Evolutionary conservation across 2,329 filamentous ascomycete genomes (phyloP).

Genomic region (Daldinia sp.): DNA sequence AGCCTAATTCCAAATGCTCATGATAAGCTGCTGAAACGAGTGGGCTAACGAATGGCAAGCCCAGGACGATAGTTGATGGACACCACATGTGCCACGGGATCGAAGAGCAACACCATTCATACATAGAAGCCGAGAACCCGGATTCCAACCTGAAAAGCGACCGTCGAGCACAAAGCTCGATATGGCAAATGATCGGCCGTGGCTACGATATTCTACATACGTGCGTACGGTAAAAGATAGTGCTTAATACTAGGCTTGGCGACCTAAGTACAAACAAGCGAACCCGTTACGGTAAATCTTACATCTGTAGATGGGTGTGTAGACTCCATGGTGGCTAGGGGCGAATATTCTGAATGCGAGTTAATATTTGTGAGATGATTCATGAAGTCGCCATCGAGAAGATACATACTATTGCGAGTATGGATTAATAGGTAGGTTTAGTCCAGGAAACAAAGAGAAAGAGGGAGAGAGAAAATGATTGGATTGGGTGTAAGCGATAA

Average conservation of each 20-base stretch:
- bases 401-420: background rate
- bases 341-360: background rate
- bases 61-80: background rate
- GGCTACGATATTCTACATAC: background rate
- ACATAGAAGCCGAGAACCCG: slow-evolving; percentile 29
- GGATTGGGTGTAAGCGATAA: background rate
- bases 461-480: background rate
- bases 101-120: slow-evolving; percentile 20
- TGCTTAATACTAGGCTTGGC: slow-evolving; percentile 1
- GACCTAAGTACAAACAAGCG: background rate
- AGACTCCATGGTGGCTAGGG: background rate
- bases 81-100: slow-evolving; percentile 7
- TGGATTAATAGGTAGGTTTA: background rate
- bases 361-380: background rate
- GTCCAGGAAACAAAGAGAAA: background rate
- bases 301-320: background rate
- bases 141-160: slow-evolving; percentile 6
- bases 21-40: background rate
- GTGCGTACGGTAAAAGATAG: background rate
- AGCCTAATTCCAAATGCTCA: background rate
- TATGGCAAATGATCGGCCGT: slow-evolving; percentile 5
- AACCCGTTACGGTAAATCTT: background rate
- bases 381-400: background rate
- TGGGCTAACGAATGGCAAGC: background rate
- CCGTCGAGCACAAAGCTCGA: slow-evolving; percentile 1